Base-by-base conservation (phyloP, 2,329 filamentous ascomycete genomes). In the Lizonia empirigonia region DNA sequence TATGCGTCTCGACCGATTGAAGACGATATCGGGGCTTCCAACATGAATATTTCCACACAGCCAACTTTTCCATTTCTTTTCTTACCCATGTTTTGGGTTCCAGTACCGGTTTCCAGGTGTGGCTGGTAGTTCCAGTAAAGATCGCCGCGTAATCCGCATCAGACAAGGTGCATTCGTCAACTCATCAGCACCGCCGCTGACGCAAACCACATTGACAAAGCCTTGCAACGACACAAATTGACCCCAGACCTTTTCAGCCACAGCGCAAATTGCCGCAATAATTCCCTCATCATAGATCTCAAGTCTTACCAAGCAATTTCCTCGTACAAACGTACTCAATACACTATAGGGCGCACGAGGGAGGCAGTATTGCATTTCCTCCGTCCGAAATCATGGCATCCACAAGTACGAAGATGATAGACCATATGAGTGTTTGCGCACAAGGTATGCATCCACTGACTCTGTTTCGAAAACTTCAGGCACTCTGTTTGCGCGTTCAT, bases 371-470 rank as follows among this genome's bases (percentile, higher is more conserved):
- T 18, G 16, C 23, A 9, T 10, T 15, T 19, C 15, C 20, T 13
- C 16, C 35, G n/a, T 16, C 10, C 33, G 24, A 36, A 2, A 18
- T 13, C 4, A 53, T 53, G 50, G 44, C 50, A 19, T 39, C 50
- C 15, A 53, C 50, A 16, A 44, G 24, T 18, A 49, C 44, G n/a
- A 53, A 44, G 15, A 53, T 53, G 50, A 39, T 37, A 19, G 50
- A 53, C 13, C 50, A 53, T 13, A 53, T 53, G 50, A 53, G 39
- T 19, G 19, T 49, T 18, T 53, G 50, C 23, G 44, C 50, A 27
- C 50, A 53, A 53, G 50, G 50, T 53, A 40, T 1, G 29, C 4
- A 6, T 4, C n/a, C 12, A 6, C 20, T 15, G 15, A 4, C 12
- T n/a, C 5, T 23, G 6, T 10, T 36, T 6, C 13, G 15, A 36